Base-by-base conservation (phyloP, 257 asterid genomes). In the Przewalskia tangutica region DNA sequence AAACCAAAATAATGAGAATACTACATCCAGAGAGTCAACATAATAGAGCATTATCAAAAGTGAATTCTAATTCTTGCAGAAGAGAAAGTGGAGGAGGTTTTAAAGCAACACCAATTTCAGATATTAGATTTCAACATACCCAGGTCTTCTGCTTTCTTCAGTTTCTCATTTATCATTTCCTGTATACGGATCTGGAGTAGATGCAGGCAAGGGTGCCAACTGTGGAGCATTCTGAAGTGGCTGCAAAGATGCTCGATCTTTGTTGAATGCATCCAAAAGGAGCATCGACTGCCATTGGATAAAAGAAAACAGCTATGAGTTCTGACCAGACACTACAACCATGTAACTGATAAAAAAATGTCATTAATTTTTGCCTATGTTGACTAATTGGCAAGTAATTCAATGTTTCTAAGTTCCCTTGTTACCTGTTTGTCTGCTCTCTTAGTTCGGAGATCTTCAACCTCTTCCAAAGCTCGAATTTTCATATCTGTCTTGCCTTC, bases 251-350 rank as follows among this genome's bases (percentile, higher is more conserved):
- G 97, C 98, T 75, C 99, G 96, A 77, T 96, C 99, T 85, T 89
- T 96, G 94, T 96, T 96, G 92, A 96, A 96, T 76, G 99, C 99
- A 87, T 96, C 99, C 93, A 96, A 89, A 82, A 96, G 98, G 83
- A 94, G 97, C 92, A 88, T 89, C 7, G 99, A 85, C 99, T 96
- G 92, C 79, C 82, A 86, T 81, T 46, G n/a, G 68, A 89, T 75
- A 89, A 40, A 77, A 86, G 55, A 66, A 48, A 79, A 78, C 7
- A 50, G 14, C 40, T 54, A 86, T 77, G 3, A 59, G 81, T 78
- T 34, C 44, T 48, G 8, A 55, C 59, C 50, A 81, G 79, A 42
- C 60, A 81, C 80, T 56, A 18, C 10, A 50, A 55, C 85, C 68
- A 54, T 66, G 59, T 48, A 42, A 75, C 50, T 18, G 6, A 17